Evolutionary conservation across 1,284 basidiomycete species (phyloP).

Genomic region (Ustilago sp.): DNA sequence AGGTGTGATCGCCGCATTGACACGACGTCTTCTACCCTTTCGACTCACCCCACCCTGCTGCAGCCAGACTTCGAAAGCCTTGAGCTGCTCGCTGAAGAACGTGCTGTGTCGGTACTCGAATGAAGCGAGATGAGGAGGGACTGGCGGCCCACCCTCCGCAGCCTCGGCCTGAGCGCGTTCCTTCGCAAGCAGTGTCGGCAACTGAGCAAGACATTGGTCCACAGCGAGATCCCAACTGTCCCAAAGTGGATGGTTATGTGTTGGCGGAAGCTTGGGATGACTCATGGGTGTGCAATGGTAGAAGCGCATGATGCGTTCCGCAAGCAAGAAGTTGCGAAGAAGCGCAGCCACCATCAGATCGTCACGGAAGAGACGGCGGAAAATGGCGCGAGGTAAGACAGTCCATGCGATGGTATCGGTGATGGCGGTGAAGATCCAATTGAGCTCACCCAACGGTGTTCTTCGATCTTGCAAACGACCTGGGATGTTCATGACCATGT

Average conservation of each 20-base stretch:
- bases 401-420: slow-evolving; percentile 99
- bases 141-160: slow-evolving; percentile 65
- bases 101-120: slow-evolving; percentile 83
- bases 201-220: slow-evolving; percentile 91
- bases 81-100: slow-evolving; percentile 96
- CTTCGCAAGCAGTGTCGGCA: slow-evolving; percentile 85
- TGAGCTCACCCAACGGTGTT: slow-evolving; percentile 94
- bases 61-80: slow-evolving; percentile 98
- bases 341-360: slow-evolving; percentile 95
- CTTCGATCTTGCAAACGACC: slow-evolving; percentile 95
- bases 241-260: slow-evolving; percentile 96
- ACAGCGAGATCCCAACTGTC: slow-evolving; percentile 97
- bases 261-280: slow-evolving; percentile 88
- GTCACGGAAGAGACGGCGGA: slow-evolving; percentile 92
- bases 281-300: slow-evolving; percentile 98
- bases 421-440: slow-evolving; percentile 99
- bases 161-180: slow-evolving; percentile 73
- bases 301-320: slow-evolving; percentile 97
- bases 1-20: slow-evolving; percentile 50
- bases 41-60: slow-evolving; percentile 70
- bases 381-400: slow-evolving; percentile 90
- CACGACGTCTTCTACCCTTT: slow-evolving; percentile 59
- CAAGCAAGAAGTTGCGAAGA: slow-evolving; percentile 95
- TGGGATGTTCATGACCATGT: slow-evolving; percentile 95
- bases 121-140: slow-evolving; percentile 68